phyloP scores from a whole-genome alignment of 1,284 basidiomycete species.

The Trametes sp. region DNA sequence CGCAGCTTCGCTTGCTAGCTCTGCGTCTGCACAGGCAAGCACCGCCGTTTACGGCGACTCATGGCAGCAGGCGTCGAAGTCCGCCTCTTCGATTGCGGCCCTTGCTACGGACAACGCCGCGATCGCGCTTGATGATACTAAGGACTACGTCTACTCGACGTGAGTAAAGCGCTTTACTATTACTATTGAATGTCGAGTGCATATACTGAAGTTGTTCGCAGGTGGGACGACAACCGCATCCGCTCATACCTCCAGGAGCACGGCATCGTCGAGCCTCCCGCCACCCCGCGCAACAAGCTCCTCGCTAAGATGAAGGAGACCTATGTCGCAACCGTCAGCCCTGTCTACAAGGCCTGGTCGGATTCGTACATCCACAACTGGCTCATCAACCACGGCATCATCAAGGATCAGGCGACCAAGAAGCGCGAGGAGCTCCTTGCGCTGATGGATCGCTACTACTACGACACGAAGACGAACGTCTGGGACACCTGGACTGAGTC shows the following conservation, averaged over 20 bases:
- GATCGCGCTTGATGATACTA: conserved; percentile 71
- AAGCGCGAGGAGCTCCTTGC: conserved; percentile 74
- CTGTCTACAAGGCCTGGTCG: conserved; percentile 86
- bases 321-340: conserved; percentile 68
- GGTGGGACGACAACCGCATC: conserved; percentile 82
- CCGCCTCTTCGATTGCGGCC: conserved; percentile 44
- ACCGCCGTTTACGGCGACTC: conserved; percentile 67
- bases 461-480: conserved; percentile 58
- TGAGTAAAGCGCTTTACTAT: conserved; percentile 16
- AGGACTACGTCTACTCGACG: conserved; percentile 87
- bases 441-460: conserved; percentile 85
- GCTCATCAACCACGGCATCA: conserved; percentile 81
- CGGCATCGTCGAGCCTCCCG: conserved; percentile 66
- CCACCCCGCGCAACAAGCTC: conserved; percentile 73
- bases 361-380: conserved; percentile 85
- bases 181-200: background rate
- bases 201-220: conserved; percentile 13
- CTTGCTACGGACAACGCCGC: conserved; percentile 62
- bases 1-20: conserved; percentile 51
- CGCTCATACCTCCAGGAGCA: conserved; percentile 78
- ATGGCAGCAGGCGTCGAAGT: conserved; percentile 55
- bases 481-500: conserved; percentile 79
- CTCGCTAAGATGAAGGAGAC: conserved; percentile 71
- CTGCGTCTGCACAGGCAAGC: conserved; percentile 50
- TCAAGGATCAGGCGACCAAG: conserved; percentile 65